Evolutionary conservation across 2,329 filamentous ascomycete genomes (phyloP), one percentile per base, ranked within the genome.

Genomic region (Botrytis squamosa): DNA sequence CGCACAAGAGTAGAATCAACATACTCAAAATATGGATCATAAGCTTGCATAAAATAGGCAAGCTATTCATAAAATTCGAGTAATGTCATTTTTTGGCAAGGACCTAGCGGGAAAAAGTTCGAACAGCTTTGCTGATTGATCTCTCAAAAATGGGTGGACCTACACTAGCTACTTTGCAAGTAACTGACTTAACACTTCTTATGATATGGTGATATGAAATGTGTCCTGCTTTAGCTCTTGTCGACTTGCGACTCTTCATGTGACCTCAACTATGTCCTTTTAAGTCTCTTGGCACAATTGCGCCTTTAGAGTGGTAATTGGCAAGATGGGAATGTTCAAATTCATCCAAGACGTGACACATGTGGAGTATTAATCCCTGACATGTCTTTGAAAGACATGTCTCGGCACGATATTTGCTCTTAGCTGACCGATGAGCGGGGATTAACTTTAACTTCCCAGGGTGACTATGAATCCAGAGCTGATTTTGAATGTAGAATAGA

Each of bases 21-120:
- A 25, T 16, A 5, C 14, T 5, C 25, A 14, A 52, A 16, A 16
- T 7, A n/a, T 55, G 5, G 0, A n/a, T n/a, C 2, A 16, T 0
- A n/a, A 14, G 49, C 12, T 16, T 16, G 25, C 12, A 55, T 55
- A 52, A 5, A 14, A 6, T 16, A 52, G 0, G 1, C 25, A 52
- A n/a, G 49, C 1, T 14, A 52, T n/a, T 52, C 12, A 52, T n/a
- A 4, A 52, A n/a, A n/a, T 16, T n/a, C 25, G 4, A 16, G 16
- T 3, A 14, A n/a, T 4, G 16, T 52, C 1, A n/a, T 25, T 52
- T 52, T n/a, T 52, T 5, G 0, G 25, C 2, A n/a, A n/a, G 25
- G 12, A 6, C 7, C 0, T 6, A 52, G 1, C 25, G 25, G 25
- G 4, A 14, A 25, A 5, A 52, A 0, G 22, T 49, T 25, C 9